A percentile compares a stretch with the other conserved stretches of the same genome.
phyloP scores from a whole-genome alignment of 169 alveolate genomes.

The Babesia ovata region DNA sequence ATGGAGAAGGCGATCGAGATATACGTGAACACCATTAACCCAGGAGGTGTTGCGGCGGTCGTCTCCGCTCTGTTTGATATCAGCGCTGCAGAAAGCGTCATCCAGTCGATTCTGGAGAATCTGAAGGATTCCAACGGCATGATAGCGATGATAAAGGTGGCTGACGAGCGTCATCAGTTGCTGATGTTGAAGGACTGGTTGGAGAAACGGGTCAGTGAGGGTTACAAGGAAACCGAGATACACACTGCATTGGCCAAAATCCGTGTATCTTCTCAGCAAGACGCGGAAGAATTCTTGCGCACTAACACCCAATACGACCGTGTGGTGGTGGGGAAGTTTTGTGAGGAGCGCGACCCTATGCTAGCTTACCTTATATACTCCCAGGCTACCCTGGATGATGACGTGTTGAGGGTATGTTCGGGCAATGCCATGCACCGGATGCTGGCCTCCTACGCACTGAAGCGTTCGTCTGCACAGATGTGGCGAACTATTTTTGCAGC shows the following conservation, averaged over 20 bases:
- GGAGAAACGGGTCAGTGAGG: constrained; percentile 43
- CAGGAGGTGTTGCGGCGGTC: constrained; percentile 96
- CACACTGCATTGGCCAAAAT: constrained; percentile 99
- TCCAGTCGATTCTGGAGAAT: constrained; percentile 88
- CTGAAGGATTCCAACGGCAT: constrained; percentile 94
- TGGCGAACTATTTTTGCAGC: constrained; percentile 6
- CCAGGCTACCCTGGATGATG: constrained; percentile 97
- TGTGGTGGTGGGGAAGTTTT: constrained; percentile 95
- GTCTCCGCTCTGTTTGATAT: constrained; percentile 97
- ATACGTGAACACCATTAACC: constrained; percentile 94
- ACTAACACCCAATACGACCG: constrained; percentile 96
- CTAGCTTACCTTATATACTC: constrained; percentile 98
- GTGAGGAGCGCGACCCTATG: constrained; percentile 99
- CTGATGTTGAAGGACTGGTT: constrained; percentile 48
- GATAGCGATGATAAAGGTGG: constrained; percentile 95
- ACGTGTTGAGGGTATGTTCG: constrained; percentile 93
- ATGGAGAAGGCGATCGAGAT: constrained; percentile 96
- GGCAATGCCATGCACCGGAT: constrained; percentile 87
- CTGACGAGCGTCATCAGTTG: constrained; percentile 96
- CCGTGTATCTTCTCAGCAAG: constrained; percentile 94
- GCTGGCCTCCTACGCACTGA: constrained; percentile 42
- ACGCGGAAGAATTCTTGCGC: constrained; percentile 94
- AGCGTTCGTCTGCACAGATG: constrained; percentile 16
- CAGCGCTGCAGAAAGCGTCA: constrained; percentile 96
- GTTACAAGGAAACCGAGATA: constrained; percentile 52